Evolutionary conservation across 176 grass and related monocot species (phyloP).

Genomic region (Raddia guianensis): DNA sequence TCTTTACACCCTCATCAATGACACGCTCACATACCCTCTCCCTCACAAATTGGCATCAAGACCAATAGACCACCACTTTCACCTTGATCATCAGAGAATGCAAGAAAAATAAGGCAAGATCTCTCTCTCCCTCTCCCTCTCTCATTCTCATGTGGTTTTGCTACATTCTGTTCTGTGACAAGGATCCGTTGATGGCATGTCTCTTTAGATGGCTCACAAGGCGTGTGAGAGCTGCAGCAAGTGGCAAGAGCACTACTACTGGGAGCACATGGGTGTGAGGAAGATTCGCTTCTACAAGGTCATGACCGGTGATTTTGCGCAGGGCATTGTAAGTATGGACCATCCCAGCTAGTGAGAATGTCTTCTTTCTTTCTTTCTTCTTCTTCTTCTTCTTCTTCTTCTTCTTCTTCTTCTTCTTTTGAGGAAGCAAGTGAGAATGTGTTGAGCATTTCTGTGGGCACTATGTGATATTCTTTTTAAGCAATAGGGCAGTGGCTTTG

Average conservation of each 20-base stretch:
- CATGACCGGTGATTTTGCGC: conserved; percentile 35
- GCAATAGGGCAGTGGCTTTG: no score
- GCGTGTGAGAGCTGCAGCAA: conserved; percentile 40
- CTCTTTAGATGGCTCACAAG: conserved; percentile 22
- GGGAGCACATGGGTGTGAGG: conserved; percentile 46
- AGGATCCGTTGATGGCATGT: not conserved
- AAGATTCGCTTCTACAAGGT: conserved; percentile 40
- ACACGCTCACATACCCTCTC: not conserved
- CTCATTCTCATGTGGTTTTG: not conserved
- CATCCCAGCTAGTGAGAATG: not conserved
- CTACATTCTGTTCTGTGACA: not conserved
- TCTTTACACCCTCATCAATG: conserved; percentile 11
- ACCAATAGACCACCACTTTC: not conserved
- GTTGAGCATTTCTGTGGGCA: no score
- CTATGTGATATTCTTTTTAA: no score
- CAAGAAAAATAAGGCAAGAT: conserved; percentile 26
- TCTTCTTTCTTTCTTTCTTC: no score
- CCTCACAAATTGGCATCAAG: conserved; percentile 31
- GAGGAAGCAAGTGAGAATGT: not conserved
- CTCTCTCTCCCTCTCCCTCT: no score
- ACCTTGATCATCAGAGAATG: conserved; percentile 14
- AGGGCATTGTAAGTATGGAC: conserved; percentile 36
- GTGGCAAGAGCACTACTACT: conserved; percentile 55
- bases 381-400: no score
- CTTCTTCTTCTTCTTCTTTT: no score